phyloP scores from a whole-genome alignment of 1,284 basidiomycete species.

The Apiotrichum gracile region DNA sequence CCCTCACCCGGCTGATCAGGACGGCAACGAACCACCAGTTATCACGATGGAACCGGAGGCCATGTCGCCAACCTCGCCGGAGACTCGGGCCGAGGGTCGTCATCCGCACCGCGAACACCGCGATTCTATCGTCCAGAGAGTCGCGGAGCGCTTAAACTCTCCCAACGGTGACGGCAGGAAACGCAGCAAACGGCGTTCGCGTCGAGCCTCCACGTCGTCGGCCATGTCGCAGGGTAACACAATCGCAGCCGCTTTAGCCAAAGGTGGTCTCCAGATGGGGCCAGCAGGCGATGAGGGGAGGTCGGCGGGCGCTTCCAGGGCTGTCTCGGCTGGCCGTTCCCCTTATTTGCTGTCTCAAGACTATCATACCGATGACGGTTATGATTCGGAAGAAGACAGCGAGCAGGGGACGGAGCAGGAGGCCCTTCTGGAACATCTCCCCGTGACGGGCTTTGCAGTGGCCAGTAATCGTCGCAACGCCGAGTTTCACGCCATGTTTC shows the following conservation, averaged over 20 bases:
- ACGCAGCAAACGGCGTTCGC: constrained; percentile 20
- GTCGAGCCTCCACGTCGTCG: constrained; percentile 23
- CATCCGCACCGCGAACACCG: constrained; percentile 17
- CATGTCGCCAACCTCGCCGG: background rate
- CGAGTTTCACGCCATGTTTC: constrained; percentile 92
- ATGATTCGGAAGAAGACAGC: constrained; percentile 52
- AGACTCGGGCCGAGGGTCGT: constrained; percentile 7
- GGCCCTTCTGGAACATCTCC: constrained; percentile 52
- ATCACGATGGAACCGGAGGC: background rate
- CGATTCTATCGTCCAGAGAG: constrained; percentile 24
- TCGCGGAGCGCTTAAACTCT: constrained; percentile 12
- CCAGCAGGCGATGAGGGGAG: background rate
- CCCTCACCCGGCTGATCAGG: background rate
- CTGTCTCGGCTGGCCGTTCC: constrained; percentile 9
- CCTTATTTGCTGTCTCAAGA: constrained; percentile 22
- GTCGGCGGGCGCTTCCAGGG: background rate
- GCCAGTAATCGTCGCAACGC: constrained; percentile 90
- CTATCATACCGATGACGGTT: constrained; percentile 22
- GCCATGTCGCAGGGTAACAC: constrained; percentile 19
- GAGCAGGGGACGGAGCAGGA: constrained; percentile 50
- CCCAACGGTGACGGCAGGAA: constrained; percentile 9
- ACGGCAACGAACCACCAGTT: background rate
- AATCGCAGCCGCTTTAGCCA: constrained; percentile 36
- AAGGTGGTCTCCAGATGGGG: constrained; percentile 29
- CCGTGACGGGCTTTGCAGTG: constrained; percentile 88